Evolutionary conservation across 768 basidiomycete species (phyloP).

Genomic region (Phaffia australis): DNA sequence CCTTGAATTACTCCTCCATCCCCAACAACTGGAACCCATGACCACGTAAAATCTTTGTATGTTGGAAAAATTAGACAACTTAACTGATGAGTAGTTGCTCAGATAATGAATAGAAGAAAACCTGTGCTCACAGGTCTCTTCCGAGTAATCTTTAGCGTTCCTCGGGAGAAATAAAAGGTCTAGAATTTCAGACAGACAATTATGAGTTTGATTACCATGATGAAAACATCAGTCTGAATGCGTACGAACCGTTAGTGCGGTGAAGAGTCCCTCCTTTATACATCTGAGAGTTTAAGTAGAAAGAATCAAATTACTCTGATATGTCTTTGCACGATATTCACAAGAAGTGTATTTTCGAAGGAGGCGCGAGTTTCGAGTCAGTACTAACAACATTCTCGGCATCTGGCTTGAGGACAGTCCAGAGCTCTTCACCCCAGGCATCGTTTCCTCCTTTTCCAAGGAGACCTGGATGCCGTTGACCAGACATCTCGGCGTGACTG

Average conservation of each 20-base stretch:
- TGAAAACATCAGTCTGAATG: too few relatives aligned
- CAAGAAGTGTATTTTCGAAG: neutral
- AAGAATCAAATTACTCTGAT: too few relatives aligned
- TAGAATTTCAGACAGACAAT: too few relatives aligned
- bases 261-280: too few relatives aligned
- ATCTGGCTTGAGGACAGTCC: neutral
- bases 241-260: too few relatives aligned
- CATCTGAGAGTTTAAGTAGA: too few relatives aligned
- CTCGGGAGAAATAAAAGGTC: neutral
- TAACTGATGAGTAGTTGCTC: neutral
- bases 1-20: constrained; percentile 2
- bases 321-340: too few relatives aligned
- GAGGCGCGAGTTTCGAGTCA: neutral
- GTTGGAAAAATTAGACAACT: neutral
- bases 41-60: neutral
- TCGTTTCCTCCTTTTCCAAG: neutral
- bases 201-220: too few relatives aligned
- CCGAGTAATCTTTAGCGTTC: neutral
- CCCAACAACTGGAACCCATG: too few relatives aligned
- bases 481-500: neutral
- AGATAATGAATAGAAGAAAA: neutral
- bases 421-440: too few relatives aligned
- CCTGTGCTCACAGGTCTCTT: neutral
- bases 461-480: neutral
- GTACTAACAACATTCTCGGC: neutral